Base-by-base conservation (phyloP, 805 yeast species). In the Pichia californica region DNA sequence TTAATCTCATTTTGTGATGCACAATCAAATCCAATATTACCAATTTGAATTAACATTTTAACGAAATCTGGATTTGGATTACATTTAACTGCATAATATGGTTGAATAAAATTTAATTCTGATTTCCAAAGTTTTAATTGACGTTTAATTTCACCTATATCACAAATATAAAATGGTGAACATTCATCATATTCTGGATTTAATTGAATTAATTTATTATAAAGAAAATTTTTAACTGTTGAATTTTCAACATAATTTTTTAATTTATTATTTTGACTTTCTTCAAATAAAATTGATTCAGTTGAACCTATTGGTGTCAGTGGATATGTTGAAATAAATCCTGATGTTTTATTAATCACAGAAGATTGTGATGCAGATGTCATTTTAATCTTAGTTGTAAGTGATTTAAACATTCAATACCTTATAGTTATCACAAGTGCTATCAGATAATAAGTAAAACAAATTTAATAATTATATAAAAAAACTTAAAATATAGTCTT, bases 51-150 rank as follows among this genome's bases (percentile, higher is more conserved):
- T 52, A 91, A 70, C 25, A 73, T 61, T 38, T 66, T 58, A 50
- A 91, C 61, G 11, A 91, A 78, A 43, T 66, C 66, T 7, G 66
- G 53, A 58, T 88, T 81, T 31, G 88, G 83, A 69, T 91, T 91
- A 68, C 98, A 91, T 66, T 91, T 91, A 53, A 91, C 93, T 16
- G 99, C 99, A 64, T 89, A 91, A 58, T 74, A 82, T n/a, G 97
- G 96, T 44, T 76, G 74, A 30, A 91, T 81, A 35, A 80, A 68
- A 18, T 96, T 95, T 55, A 91, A 69, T 31, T 68, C 61, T 19
- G 52, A 40, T 25, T 60, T 57, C 97, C 98, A 91, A 32, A 76
- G 67, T n/a, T 62, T 49, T 47, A 71, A 72, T 43, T 88, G 71
- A 45, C 81, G 71, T 47, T 68, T 69, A 29, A 93, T 74, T 55